Percentiles rank a stretch among this genome's conserved stretches.
These are phyloP conservation scores for Arachnomyces sp. DNA, from an alignment of 2,329 filamentous ascomycete species.

Conservation along the genomic window DNA sequence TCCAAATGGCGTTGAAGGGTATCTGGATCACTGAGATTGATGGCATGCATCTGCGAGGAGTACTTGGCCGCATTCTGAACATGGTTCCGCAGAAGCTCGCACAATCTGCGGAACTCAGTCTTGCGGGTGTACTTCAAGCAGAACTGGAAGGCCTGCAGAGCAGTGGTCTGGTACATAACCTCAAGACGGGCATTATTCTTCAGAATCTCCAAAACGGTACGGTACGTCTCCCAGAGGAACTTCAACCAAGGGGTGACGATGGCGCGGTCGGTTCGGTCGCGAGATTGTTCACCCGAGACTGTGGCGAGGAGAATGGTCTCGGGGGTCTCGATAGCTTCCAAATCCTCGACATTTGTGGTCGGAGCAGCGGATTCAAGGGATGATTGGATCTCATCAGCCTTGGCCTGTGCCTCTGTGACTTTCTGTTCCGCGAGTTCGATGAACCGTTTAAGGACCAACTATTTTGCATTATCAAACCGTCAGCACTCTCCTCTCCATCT, in stretches of 20 bases:
- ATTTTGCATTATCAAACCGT: constrained; percentile 7
- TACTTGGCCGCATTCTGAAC: constrained; percentile 99
- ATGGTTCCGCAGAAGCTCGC: constrained; percentile 96
- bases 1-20: constrained; percentile 95
- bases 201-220: constrained; percentile 94
- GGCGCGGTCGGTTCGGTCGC: constrained; percentile 92
- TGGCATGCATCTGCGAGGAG: constrained; percentile 97
- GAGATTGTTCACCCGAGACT: constrained; percentile 94
- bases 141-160: constrained; percentile 97
- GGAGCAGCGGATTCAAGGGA: constrained; percentile 67
- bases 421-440: constrained; percentile 95
- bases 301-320: constrained; percentile 97
- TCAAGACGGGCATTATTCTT: constrained; percentile 98
- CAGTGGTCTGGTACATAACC: constrained; percentile 96
- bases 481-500: neutral
- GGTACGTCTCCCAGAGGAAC: constrained; percentile 98
- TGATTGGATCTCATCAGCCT: constrained; percentile 91
- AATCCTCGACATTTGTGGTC: constrained; percentile 75
- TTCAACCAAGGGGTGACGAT: constrained; percentile 99
- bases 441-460: constrained; percentile 93
- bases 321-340: constrained; percentile 94
- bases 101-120: constrained; percentile 97
- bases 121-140: constrained; percentile 97
- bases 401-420: constrained; percentile 89
- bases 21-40: constrained; percentile 96